Evolutionary conservation across 352 stramenopile genomes (phyloP).

Genomic region (Pythium aquatile): DNA sequence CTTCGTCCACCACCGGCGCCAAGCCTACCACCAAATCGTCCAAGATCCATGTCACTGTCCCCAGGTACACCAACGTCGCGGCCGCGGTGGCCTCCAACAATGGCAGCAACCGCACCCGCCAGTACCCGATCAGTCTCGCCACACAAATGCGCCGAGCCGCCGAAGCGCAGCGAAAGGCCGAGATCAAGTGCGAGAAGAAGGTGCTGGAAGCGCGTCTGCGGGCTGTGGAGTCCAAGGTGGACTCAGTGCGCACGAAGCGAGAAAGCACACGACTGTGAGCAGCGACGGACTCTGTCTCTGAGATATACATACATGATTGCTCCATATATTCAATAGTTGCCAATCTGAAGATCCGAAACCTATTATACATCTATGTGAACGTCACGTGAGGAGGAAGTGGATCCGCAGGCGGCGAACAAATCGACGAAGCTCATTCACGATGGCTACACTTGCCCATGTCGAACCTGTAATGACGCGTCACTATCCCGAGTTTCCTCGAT

Average conservation of each 20-base stretch:
- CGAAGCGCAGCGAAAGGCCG: neutral
- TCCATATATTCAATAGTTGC: no score
- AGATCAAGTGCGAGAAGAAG: neutral
- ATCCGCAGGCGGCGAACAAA: no score
- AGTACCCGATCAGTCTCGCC: neutral
- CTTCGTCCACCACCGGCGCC: neutral
- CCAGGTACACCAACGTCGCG: neutral
- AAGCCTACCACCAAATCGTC: neutral
- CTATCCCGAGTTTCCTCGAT: neutral
- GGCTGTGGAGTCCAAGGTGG: neutral
- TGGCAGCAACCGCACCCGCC: neutral
- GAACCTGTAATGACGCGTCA: slow-evolving; percentile 3
- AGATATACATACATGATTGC: no score
- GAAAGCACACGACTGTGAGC: neutral
- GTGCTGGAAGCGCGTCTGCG: neutral
- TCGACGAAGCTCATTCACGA: neutral
- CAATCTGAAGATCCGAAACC: no score
- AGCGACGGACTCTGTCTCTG: no score
- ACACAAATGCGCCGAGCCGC: neutral
- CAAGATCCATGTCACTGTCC: neutral
- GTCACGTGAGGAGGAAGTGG: no score
- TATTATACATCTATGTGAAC: no score
- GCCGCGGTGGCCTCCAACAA: neutral
- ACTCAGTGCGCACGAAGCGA: neutral
- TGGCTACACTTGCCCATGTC: neutral